Conservation (phyloP, 148 eudicot species). For the Amaranthus palmeri region DNA sequence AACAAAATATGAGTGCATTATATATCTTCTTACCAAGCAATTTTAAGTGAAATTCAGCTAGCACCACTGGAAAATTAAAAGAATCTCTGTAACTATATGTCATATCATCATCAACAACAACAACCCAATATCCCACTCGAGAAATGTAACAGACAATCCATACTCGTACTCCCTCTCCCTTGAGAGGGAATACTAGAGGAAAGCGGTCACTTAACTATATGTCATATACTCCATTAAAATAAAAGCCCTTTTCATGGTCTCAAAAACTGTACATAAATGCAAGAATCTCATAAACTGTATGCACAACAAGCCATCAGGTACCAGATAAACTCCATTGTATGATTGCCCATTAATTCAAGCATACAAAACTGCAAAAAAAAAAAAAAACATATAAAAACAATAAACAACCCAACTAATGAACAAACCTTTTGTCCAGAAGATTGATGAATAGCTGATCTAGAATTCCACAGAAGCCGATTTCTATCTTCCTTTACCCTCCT, state of each 20-base stretch:
- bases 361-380: background rate
- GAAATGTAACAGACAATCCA: too few species aligned
- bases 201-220: too few species aligned
- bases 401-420: slow-evolving; percentile 1
- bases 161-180: too few species aligned
- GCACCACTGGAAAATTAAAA: background rate
- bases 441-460: slow-evolving; percentile 41
- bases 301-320: background rate
- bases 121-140: too few species aligned
- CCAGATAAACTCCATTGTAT: too few species aligned
- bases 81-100: background rate
- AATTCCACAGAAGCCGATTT: slow-evolving; percentile 60
- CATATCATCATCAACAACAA: too few species aligned
- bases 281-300: background rate
- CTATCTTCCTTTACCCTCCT: slow-evolving; percentile 73
- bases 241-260: background rate
- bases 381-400: background rate
- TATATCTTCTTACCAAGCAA: background rate
- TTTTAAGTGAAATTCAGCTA: background rate
- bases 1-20: slow-evolving; percentile 2
- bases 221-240: background rate
- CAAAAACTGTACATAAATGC: background rate
- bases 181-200: too few species aligned
- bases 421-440: slow-evolving; percentile 42
- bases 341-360: background rate